A percentile compares a stretch with the other conserved stretches of the same genome.
Evolutionary conservation across 345 rosid species (phyloP).

Genomic region (Aegle marmelos): DNA sequence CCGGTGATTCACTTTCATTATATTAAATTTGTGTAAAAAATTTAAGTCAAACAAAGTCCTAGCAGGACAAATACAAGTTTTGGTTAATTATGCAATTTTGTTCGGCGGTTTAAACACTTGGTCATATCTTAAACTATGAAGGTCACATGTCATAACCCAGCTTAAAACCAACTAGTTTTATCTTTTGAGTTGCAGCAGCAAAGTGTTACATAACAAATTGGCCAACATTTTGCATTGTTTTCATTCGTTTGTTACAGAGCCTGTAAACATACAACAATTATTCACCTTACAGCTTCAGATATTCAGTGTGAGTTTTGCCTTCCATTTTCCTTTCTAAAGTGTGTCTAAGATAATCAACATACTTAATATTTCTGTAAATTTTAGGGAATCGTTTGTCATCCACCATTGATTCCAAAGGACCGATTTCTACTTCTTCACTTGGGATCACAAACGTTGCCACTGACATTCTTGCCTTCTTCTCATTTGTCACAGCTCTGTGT

Average conservation of each 20-base stretch:
- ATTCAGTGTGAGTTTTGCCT: slow-evolving; percentile 12
- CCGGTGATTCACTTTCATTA: background rate
- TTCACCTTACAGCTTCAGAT: background rate
- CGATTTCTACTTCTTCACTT: background rate
- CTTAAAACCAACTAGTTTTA: no score
- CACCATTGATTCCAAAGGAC: slow-evolving; percentile 16
- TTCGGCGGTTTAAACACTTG: background rate
- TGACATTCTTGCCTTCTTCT: slow-evolving; percentile 15
- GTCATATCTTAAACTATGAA: background rate
- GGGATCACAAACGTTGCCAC: slow-evolving; percentile 22
- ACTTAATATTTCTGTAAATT: slow-evolving; percentile 8
- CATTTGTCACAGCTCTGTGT: slow-evolving; percentile 27
- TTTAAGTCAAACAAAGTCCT: background rate
- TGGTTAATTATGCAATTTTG: background rate
- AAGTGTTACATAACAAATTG: background rate
- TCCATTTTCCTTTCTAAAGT: slow-evolving; percentile 6
- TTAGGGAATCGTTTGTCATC: background rate
- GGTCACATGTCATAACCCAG: no score
- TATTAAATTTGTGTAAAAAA: background rate
- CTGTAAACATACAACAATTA: background rate
- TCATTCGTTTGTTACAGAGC: background rate
- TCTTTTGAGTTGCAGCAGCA: background rate
- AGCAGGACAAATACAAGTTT: background rate
- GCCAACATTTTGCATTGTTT: no score
- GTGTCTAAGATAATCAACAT: slow-evolving; percentile 2